Conservation (phyloP, 768 basidiomycete genomes). For the Lentinula guzmanii region DNA sequence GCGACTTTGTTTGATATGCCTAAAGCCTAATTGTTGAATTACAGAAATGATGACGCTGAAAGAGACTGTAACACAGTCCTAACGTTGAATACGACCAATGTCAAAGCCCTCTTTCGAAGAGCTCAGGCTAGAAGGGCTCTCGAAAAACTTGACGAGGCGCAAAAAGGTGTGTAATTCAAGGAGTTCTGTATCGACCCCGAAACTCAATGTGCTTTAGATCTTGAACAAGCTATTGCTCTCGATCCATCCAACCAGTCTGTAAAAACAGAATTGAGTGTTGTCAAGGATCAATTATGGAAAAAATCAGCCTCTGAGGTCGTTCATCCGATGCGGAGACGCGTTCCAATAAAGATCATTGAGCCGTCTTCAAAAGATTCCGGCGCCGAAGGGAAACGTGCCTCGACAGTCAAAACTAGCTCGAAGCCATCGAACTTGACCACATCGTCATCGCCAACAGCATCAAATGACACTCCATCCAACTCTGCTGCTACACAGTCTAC, state of each 20-base stretch:
- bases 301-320: slow-evolving; percentile 11
- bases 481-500: background rate
- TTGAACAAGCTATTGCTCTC: slow-evolving; percentile 46
- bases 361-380: slow-evolving; percentile 11
- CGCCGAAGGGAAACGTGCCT: slow-evolving; percentile 8
- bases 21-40: background rate
- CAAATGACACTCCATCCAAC: slow-evolving; percentile 1
- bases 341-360: slow-evolving; percentile 62
- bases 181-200: background rate
- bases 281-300: slow-evolving; percentile 33
- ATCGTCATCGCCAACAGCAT: slow-evolving; percentile 10
- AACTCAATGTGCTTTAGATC: slow-evolving; percentile 37
- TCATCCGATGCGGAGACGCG: slow-evolving; percentile 36
- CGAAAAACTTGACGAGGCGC: slow-evolving; percentile 51
- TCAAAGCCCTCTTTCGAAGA: slow-evolving; percentile 77
- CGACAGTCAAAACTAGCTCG: slow-evolving; percentile 1
- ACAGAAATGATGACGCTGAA: slow-evolving; percentile 73
- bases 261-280: slow-evolving; percentile 53
- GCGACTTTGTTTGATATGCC: background rate
- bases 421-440: slow-evolving; percentile 4
- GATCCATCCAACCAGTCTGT: slow-evolving; percentile 64
- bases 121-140: slow-evolving; percentile 64
- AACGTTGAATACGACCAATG: slow-evolving; percentile 47
- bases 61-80: slow-evolving; percentile 72
- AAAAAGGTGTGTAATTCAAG: slow-evolving; percentile 39